Evolutionary conservation across 768 basidiomycete genomes (phyloP), one percentile per base, ranked within the genome.

Genomic region (Pulveroboletus sp.): DNA sequence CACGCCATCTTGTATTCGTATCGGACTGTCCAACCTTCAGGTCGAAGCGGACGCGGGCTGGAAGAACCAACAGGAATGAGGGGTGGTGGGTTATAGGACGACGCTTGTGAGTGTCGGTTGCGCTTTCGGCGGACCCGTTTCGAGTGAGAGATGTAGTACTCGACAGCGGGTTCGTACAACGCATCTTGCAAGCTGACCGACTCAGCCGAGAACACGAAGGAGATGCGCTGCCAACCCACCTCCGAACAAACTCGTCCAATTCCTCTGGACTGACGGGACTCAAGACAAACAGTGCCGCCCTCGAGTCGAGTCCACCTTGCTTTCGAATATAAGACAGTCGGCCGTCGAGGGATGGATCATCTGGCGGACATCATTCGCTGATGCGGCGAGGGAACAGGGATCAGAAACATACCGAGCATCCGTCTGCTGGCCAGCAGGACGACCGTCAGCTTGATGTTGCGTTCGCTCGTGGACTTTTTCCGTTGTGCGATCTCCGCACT

Each of bases 1-100:
- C 88, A 86, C 0, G 88, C 96, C 79, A 94, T 89, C 71, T 98
- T 99, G 75, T 93, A 98, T 64, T 97, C 94, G 62, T 97, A 97
- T 28, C 96, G 76, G 17, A 95, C 93, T 0, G 89, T 91, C 95
- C 94, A 99, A 0, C 94, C 94, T 67, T 91, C 85, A 1, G 86
- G 80, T 27, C 88, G 75, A 5, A 96, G 71, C 1, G 86, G 82
- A 15, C 84, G 80, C 1, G 78, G 67, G 24, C 21, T 55, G 4
- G 67, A 50, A 17, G 57, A 31, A 6, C 75, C 79, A 8, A 77
- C 49, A 4, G 78, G 75, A 18, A 74, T 68, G n/a, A 76, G 58
- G 4, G 80, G 71, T n/a, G 73, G 72, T 14, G 61, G 65, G 18
- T 67, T 65, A 56, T 83, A 80, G 2, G 78, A 66, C 5, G 79